phyloP scores from a whole-genome alignment of 192 early-diverging fungal genomes.

The Backusella circina region DNA sequence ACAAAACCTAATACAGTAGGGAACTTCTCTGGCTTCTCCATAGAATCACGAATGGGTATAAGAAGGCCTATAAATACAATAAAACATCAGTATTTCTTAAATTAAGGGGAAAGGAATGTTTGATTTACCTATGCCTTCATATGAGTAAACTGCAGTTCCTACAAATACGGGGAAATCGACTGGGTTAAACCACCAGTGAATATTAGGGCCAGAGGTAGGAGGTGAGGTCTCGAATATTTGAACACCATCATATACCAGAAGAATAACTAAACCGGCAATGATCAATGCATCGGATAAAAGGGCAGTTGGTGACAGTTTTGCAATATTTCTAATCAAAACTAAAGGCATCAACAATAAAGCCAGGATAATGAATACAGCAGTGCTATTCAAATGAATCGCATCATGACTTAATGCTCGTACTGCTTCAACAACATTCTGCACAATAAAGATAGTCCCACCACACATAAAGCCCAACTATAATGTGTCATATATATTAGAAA shows the following conservation, averaged over 20 bases:
- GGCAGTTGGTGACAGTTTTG: constrained; percentile 72
- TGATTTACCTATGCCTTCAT: constrained; percentile 83
- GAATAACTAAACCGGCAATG: constrained; percentile 69
- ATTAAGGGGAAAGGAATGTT: background rate
- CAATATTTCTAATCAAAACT: constrained; percentile 82
- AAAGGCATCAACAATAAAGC: constrained; percentile 73
- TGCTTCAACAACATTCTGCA: constrained; percentile 75
- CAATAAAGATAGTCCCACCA: constrained; percentile 80
- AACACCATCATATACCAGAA: constrained; percentile 70
- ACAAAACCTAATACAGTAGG: constrained; percentile 66
- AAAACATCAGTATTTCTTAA: background rate
- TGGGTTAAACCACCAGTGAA: constrained; percentile 55
- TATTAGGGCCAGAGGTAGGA: constrained; percentile 47
- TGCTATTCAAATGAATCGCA: constrained; percentile 53
- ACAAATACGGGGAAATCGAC: constrained; percentile 72
- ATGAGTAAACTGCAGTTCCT: constrained; percentile 88
- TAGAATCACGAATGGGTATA: constrained; percentile 71
- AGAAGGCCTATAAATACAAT: constrained; percentile 35
- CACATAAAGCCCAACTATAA: constrained; percentile 33
- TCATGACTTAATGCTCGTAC: constrained; percentile 66
- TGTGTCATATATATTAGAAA: background rate
- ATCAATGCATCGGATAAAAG: constrained; percentile 88
- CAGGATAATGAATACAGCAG: constrained; percentile 65
- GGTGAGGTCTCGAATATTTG: constrained; percentile 49
- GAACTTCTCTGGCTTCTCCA: constrained; percentile 88